A percentile compares a stretch with the other conserved stretches of the same genome.
These are phyloP conservation scores for Hypoxylon crocopeplum DNA, from an alignment of 495 filamentous ascomycete species.

Conservation along the genomic window DNA sequence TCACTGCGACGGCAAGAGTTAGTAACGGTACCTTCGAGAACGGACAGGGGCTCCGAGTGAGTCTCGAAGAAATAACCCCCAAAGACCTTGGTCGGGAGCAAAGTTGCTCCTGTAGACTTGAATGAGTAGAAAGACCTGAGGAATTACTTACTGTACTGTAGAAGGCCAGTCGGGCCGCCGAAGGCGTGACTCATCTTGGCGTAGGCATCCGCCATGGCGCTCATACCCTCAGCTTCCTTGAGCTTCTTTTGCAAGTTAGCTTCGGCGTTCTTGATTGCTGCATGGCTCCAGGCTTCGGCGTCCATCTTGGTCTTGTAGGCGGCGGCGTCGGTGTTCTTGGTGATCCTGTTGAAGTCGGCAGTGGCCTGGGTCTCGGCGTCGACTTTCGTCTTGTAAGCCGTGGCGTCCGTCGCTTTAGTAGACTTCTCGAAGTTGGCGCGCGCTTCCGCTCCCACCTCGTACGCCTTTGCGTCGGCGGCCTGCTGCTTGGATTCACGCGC, in stretches of 20 bases:
- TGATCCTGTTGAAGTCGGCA: constrained; percentile 46
- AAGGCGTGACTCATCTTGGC: constrained; percentile 70
- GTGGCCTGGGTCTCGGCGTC: constrained; percentile 46
- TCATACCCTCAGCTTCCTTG: constrained; percentile 75
- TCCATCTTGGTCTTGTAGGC: constrained; percentile 50
- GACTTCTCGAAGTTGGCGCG: constrained; percentile 65
- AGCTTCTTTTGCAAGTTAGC: constrained; percentile 65
- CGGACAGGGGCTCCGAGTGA: too few relatives aligned
- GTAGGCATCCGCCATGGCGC: constrained; percentile 79
- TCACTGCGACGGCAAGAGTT: constrained; percentile 51
- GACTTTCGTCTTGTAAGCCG: constrained; percentile 48
- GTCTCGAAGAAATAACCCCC: too few relatives aligned
- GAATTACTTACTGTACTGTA: constrained; percentile 64
- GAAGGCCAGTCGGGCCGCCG: constrained; percentile 73
- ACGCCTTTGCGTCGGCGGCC: constrained; percentile 70
- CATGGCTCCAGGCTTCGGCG: constrained; percentile 48
- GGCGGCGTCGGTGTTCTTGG: constrained; percentile 52
- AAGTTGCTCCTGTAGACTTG: too few relatives aligned
- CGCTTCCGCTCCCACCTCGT: constrained; percentile 62
- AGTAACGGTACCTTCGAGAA: background rate
- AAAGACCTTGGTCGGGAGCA: too few relatives aligned
- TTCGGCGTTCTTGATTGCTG: constrained; percentile 66
- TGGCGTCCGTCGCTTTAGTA: constrained; percentile 63
- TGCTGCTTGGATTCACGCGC: constrained; percentile 74
- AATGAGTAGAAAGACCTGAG: background rate